Conservation (phyloP, 169 alveolate genomes). For the Plasmodium ovale region DNA sequence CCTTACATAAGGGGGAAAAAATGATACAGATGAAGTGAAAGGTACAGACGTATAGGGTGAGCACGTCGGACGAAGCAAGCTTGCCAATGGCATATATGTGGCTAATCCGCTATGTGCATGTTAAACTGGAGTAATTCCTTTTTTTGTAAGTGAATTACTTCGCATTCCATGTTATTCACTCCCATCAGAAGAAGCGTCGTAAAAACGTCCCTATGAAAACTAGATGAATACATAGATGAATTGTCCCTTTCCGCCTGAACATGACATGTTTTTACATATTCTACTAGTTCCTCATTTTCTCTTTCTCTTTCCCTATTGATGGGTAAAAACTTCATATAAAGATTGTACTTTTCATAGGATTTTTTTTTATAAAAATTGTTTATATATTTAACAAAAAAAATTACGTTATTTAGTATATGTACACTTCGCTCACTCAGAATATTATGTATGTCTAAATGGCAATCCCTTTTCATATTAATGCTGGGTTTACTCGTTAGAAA, state of each 20-base stretch:
- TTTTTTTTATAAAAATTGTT: conserved; percentile 36
- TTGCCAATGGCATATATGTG: no score
- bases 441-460: not conserved
- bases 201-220: conserved; percentile 66
- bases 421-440: conserved; percentile 46
- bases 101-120: no score
- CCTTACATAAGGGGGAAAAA: conserved; percentile 16
- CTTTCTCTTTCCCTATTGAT: not conserved
- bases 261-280: conserved; percentile 26
- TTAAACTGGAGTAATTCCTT: no score
- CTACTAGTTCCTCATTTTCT: conserved; percentile 25
- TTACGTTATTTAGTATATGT: conserved; percentile 37
- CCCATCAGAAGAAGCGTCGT: conserved; percentile 22
- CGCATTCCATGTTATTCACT: conserved; percentile 47
- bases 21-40: not conserved
- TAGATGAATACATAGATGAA: conserved; percentile 10
- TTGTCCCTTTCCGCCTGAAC: conserved; percentile 1
- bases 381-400: conserved; percentile 56
- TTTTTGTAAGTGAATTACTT: no score
- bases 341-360: conserved; percentile 36
- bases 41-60: no score
- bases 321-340: conserved; percentile 14
- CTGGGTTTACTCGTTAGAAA: not conserved
- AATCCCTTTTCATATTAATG: not conserved
- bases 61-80: not conserved